A percentile compares a stretch with the other conserved stretches of the same genome.
phyloP scores from a whole-genome alignment of 2,329 filamentous ascomycete species.

The Herpotrichia juniperi region DNA sequence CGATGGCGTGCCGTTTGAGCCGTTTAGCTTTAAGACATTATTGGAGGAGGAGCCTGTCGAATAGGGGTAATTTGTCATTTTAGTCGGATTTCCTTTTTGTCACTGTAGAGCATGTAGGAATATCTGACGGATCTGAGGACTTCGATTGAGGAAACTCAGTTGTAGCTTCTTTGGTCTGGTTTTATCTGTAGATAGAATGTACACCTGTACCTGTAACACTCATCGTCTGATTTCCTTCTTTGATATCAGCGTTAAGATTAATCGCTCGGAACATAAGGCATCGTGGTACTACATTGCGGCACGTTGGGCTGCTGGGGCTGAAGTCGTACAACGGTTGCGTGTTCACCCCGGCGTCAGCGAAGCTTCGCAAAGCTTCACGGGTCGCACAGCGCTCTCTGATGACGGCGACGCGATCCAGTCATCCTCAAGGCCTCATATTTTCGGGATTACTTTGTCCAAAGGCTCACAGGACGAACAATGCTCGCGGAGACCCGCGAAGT shows the following conservation, averaged over 20 bases:
- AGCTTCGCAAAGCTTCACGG: neutral
- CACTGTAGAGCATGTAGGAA: slow-evolving; percentile 1
- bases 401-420: too few species aligned
- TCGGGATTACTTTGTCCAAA: too few species aligned
- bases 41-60: slow-evolving; percentile 75
- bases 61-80: slow-evolving; percentile 25
- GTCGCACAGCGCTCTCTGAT: too few species aligned
- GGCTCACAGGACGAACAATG: neutral
- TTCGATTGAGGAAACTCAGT: slow-evolving; percentile 1
- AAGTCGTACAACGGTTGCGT: neutral
- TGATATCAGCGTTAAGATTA: slow-evolving; percentile 11
- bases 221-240: neutral
- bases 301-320: neutral
- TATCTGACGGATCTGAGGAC: neutral
- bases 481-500: neutral
- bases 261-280: slow-evolving; percentile 9
- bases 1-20: slow-evolving; percentile 81
- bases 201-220: neutral
- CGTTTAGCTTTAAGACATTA: slow-evolving; percentile 84
- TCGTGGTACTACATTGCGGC: neutral
- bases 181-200: slow-evolving; percentile 13
- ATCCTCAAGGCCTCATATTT: neutral
- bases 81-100: slow-evolving; percentile 5
- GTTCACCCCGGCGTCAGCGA: neutral
- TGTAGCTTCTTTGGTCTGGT: neutral